These are phyloP conservation scores for Aspergillus hancockii DNA, from an alignment of 495 filamentous ascomycete species.

Conservation along the genomic window DNA sequence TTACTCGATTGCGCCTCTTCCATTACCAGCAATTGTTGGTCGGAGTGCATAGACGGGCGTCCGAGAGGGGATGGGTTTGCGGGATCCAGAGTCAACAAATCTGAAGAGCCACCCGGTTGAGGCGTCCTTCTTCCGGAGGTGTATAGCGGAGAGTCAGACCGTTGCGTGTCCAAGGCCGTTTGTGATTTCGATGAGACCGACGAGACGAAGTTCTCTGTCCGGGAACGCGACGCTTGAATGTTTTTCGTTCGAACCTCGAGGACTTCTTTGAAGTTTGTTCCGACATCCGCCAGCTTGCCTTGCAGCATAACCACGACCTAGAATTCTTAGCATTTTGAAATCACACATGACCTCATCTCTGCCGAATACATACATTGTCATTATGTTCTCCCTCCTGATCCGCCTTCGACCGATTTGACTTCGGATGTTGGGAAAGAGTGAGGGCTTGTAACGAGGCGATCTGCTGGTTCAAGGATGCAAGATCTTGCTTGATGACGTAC, in stretches of 20 bases:
- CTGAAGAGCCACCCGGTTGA: slow-evolving; percentile 59
- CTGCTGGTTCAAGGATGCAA: slow-evolving; percentile 82
- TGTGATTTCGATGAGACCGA: slow-evolving; percentile 82
- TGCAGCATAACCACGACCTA: slow-evolving; percentile 85
- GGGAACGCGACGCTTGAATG: slow-evolving; percentile 87
- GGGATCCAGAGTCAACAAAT: slow-evolving; percentile 85
- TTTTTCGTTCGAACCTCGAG: slow-evolving; percentile 97
- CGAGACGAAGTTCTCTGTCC: slow-evolving; percentile 95
- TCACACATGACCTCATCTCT: not conserved
- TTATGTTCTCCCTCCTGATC: slow-evolving; percentile 96
- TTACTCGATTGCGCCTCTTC: slow-evolving; percentile 87
- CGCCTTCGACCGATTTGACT: slow-evolving; percentile 48
- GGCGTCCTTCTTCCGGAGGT: slow-evolving; percentile 70
- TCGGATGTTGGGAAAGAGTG: slow-evolving; percentile 70
- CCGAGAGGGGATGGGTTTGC: slow-evolving; percentile 56
- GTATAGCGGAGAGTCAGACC: slow-evolving; percentile 81
- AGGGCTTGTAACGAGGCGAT: slow-evolving; percentile 80
- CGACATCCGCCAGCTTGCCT: slow-evolving; percentile 91
- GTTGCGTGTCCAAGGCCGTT: slow-evolving; percentile 54
- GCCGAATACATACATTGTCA: slow-evolving; percentile 66
- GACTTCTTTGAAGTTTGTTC: slow-evolving; percentile 94
- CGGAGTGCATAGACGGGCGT: slow-evolving; percentile 58
- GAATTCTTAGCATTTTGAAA: slow-evolving; percentile 20
- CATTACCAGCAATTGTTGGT: slow-evolving; percentile 92
- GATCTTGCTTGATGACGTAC: slow-evolving; percentile 95